Base-by-base conservation (phyloP, 306 rosid genomes). In the Castanospermum australe region DNA sequence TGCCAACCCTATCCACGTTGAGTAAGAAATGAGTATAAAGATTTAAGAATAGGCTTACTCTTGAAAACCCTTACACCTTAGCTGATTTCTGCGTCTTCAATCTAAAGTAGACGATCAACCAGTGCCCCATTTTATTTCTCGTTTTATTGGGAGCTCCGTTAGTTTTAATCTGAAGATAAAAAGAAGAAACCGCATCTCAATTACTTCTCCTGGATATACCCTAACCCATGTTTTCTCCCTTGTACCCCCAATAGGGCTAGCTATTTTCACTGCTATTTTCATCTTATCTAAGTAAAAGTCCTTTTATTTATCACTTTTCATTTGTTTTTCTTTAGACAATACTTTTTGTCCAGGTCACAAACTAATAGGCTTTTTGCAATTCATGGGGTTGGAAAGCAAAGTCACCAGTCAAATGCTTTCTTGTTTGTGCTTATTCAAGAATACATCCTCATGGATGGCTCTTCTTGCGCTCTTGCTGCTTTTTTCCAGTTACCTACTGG, bases 371-470 rank as follows among this genome's bases (percentile, higher is more conserved):
- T 84, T 88, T 85, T 67, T 48, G 73, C 45, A 48, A 61, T 77
- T 69, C 65, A 84, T 83, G 90, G 82, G 76, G 84, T 80, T 84
- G 83, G 84, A 86, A 85, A 84, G 67, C 82, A 81, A 52, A 78
- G 69, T 71, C 61, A 59, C 57, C 44, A 36, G 85, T 83, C 83
- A 91, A 87, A 93, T 90, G 93, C 87, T 83, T 79, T 61, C 82
- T 61, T 82, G 77, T 86, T 59, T 84, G 51, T 84, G 89, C 74
- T 76, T 83, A 68, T 83, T 89, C 80, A 91, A 84, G 83, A 84
- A 17, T 81, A 84, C 89, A 81, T 80, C 36, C 6, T 83, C 89
- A 72, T 89, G 93, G 95, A 85, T 87, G 64, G 77, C 63, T 60
- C 44, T 77, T 73, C 80, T 86, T 62, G 77, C 87, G 22, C 76